A percentile compares a stretch with the other conserved stretches of the same genome.
phyloP scores from a whole-genome alignment of 2,329 filamentous ascomycete species.

The Epicoccum sorghinum region DNA sequence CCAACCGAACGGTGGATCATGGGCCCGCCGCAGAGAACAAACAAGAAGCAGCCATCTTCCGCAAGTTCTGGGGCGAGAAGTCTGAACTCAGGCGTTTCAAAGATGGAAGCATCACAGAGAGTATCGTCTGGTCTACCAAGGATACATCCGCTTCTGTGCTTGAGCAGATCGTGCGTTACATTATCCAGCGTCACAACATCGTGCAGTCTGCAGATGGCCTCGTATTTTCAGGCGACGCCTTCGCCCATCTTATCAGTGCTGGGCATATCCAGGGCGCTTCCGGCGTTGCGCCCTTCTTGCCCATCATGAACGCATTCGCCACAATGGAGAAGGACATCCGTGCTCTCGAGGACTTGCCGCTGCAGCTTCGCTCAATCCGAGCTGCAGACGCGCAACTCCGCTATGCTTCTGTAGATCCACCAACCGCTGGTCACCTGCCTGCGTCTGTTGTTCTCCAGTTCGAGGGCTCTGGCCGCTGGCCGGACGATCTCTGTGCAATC shows the following conservation, averaged over 20 bases:
- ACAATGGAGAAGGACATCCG: constrained; percentile 78
- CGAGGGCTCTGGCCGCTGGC: constrained; percentile 92
- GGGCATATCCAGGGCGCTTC: constrained; percentile 43
- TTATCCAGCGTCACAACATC: constrained; percentile 72
- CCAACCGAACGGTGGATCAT: constrained; percentile 79
- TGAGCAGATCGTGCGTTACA: constrained; percentile 78
- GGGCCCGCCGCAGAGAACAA: constrained; percentile 87
- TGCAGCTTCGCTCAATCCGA: constrained; percentile 82
- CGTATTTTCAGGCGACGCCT: constrained; percentile 54
- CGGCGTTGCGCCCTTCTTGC: constrained; percentile 66
- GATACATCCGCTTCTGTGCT: constrained; percentile 69
- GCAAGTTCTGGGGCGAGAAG: constrained; percentile 93
- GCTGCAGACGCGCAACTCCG: constrained; percentile 75
- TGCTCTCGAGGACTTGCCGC: constrained; percentile 78
- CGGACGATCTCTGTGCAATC: constrained; percentile 87
- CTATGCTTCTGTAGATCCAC: constrained; percentile 69
- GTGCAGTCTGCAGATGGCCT: constrained; percentile 59
- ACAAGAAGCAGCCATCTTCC: constrained; percentile 79
- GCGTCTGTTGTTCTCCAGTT: constrained; percentile 88
- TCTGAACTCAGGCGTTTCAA: constrained; percentile 93
- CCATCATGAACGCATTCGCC: constrained; percentile 71
- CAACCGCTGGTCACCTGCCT: constrained; percentile 58
- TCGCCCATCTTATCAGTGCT: constrained; percentile 52
- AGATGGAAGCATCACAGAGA: constrained; percentile 92
- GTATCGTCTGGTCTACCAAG: constrained; percentile 77